phyloP scores from a whole-genome alignment of 2,329 filamentous ascomycete species.

The Claviceps sp. region DNA sequence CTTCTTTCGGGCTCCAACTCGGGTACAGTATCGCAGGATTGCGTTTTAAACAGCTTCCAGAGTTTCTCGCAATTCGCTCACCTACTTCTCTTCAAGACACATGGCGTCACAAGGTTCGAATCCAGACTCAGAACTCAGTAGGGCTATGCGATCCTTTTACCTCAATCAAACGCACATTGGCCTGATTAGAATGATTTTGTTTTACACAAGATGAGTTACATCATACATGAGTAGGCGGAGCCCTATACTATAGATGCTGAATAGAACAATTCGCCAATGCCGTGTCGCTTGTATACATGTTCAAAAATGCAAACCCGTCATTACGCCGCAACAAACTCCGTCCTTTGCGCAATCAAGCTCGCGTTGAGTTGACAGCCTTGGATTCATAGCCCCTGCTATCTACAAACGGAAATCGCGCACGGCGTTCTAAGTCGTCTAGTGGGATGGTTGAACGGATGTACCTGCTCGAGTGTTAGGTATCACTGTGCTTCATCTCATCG shows the following conservation, averaged over 20 bases:
- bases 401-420: constrained; percentile 57
- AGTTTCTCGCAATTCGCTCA: background rate
- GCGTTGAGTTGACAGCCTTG: constrained; percentile 23
- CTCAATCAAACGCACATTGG: background rate
- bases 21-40: too few species aligned
- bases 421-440: constrained; percentile 66
- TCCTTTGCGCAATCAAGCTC: constrained; percentile 9
- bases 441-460: constrained; percentile 78
- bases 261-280: background rate
- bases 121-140: background rate
- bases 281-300: background rate
- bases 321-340: background rate
- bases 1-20: too few species aligned
- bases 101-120: background rate
- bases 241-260: too few species aligned
- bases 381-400: constrained; percentile 39
- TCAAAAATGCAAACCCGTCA: background rate
- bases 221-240: too few species aligned
- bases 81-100: background rate
- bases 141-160: background rate
- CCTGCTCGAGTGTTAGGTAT: constrained; percentile 26
- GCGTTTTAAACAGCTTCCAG: too few species aligned
- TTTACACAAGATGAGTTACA: too few species aligned
- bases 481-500: background rate
- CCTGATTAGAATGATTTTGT: too few species aligned